phyloP scores from a whole-genome alignment of 495 filamentous ascomycete species.

The Aspergillus nanangensis region DNA sequence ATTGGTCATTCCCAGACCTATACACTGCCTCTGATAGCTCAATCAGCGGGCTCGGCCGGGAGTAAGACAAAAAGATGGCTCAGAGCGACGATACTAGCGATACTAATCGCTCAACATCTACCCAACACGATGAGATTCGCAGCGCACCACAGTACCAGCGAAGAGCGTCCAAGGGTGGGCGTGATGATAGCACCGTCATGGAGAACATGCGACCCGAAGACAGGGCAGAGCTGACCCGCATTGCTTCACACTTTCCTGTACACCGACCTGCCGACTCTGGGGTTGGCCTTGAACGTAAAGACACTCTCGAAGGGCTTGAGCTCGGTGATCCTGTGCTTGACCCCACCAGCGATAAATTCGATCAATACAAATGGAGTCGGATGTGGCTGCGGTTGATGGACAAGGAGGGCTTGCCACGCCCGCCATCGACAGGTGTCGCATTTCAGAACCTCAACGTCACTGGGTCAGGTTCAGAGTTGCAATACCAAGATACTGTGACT shows the following conservation, averaged over 20 bases:
- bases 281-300: constrained; percentile 28
- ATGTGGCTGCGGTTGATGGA: constrained; percentile 41
- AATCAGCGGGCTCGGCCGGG: too few relatives aligned
- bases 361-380: constrained; percentile 54
- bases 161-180: constrained; percentile 13
- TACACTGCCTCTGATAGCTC: too few relatives aligned
- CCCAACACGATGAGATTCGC: constrained; percentile 8
- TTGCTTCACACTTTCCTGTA: constrained; percentile 35
- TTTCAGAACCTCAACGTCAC: constrained; percentile 52
- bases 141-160: constrained; percentile 12
- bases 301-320: constrained; percentile 40
- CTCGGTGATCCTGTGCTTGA: constrained; percentile 51
- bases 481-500: constrained; percentile 53
- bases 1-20: too few relatives aligned
- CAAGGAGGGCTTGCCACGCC: constrained; percentile 36
- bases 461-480: constrained; percentile 49
- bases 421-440: constrained; percentile 37
- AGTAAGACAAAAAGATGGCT: too few relatives aligned
- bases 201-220: constrained; percentile 33
- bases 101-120: constrained; percentile 13
- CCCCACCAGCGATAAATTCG: constrained; percentile 51
- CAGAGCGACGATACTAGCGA: constrained; percentile 4
- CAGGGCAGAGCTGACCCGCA: constrained; percentile 30
- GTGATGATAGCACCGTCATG: constrained; percentile 20
- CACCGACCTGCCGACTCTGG: constrained; percentile 19